Evolutionary conservation across 1,284 basidiomycete genomes (phyloP), one percentile per base, ranked within the genome.

Genomic region (Ganoderma leucocontextum): DNA sequence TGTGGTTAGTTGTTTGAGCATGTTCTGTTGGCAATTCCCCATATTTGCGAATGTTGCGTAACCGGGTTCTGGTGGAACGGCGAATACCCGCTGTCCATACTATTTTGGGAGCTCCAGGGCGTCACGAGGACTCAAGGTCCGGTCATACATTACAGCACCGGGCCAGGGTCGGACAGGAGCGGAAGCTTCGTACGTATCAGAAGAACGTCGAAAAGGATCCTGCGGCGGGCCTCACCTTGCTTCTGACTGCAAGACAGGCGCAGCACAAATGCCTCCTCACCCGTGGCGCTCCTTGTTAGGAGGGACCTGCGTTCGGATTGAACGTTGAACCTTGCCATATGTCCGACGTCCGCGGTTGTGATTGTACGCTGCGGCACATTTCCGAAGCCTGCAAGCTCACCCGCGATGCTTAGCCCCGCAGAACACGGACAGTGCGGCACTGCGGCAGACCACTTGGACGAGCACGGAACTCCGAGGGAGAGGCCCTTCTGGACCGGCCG

Each of bases 1-100:
- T 29, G 25, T 55, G 29, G 29, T 55, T 55, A 35, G 29, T 55
- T 55, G 52, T 35, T 17, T 33, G 59, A 60, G 38, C 58, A 59
- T 10, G 38, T 29, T 55, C 52, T 35, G 33, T 55, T 55, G 52
- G 29, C 29, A 35, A 35, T 55, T 5, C 29, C 33, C 25, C 52
- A 55, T 13, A 33, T 33, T 17, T 53, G 15, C 52, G 52, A 33
- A 19, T 8, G 52, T 55, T 55, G 52, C 52, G 52, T 55, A 55
- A 55, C 22, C 22, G 22, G 29, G 25, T 55, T 55, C 52, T 55
- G 52, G 52, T 55, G 52, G 52, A 55, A 55, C 7, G 39, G 3
- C 52, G 52, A 55, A 55, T 55, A 55, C 33, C 52, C 52, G 15
- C 33, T 29, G 52, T 55, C 29, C 12, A 55, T 55, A 55, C 52